Evolutionary conservation across 2,329 filamentous ascomycete species (phyloP), one percentile per base, ranked within the genome.

Genomic region (Eutypella sp.): DNA sequence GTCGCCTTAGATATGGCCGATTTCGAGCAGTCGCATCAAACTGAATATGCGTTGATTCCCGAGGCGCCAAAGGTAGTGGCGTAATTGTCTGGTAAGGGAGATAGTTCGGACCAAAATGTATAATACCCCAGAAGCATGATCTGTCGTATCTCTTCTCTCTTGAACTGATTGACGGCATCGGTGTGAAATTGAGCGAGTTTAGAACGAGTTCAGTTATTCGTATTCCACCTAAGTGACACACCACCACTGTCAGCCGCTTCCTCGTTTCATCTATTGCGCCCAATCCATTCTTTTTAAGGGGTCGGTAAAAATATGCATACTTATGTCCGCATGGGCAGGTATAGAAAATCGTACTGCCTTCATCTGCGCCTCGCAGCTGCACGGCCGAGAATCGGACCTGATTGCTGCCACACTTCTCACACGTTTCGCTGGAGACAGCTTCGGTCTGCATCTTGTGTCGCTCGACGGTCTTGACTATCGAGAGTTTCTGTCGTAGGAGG

Each of bases 1-100:
- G 93, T 99, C 46, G 93, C 93, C 38, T 75, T 99, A 55, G 93
- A 99, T 67, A 99, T 99, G 89, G 93, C 91, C 10, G 92, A 96
- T 63, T 96, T 89, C 61, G 93, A 99, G 75, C 89, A 87, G 73
- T 87, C 83, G 56, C 87, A 88, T 36, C 82, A 96, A 68, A 73
- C 82, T 25, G 91, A 99, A 65, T 99, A 99, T 73, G 93, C 93
- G 40, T 78, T 96, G 60, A 85, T 97, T 55, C 92, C 91, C 3
- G 80, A 87, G 57, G 67, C 68, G 41, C 64, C 66, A 51, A 68
- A 68, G 53, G 70, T 68, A 49, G 72, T 41, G 33, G 56, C 48
- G 52, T 62, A 56, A 50, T 50, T 20, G 41, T 38, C 38, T 19
- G 29, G 41, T 38, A 46, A 44, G 45, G 48, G 52, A 47, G 47